These are phyloP conservation scores for Teratosphaeria zuluensis DNA, from an alignment of 2,329 filamentous ascomycete species.

Conservation along the genomic window DNA sequence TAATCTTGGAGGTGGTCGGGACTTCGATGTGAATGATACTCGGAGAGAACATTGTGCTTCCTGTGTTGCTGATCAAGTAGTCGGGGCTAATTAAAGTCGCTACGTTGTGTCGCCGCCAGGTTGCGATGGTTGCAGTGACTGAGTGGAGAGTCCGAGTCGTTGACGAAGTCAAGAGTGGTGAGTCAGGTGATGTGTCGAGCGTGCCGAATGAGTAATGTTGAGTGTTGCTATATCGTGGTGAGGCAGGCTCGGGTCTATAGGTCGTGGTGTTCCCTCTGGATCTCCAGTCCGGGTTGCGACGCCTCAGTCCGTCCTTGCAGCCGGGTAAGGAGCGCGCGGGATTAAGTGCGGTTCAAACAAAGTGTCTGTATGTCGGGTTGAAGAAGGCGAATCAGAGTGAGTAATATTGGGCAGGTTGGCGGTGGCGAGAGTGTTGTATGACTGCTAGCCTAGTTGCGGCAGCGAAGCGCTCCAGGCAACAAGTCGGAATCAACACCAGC, in stretches of 20 bases:
- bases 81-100: conserved; percentile 15
- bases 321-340: conserved; percentile 4
- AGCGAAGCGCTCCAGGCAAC: background rate
- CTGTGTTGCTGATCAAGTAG: conserved; percentile 8
- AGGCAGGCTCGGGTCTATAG: background rate
- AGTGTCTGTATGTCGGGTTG: background rate
- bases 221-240: background rate
- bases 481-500: background rate
- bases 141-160: conserved; percentile 9
- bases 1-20: conserved; percentile 16
- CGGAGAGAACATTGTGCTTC: conserved; percentile 14
- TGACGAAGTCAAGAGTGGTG: background rate
- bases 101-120: conserved; percentile 10
- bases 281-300: background rate
- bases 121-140: conserved; percentile 11
- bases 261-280: background rate
- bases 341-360: background rate
- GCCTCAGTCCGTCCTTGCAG: conserved; percentile 10
- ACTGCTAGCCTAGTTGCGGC: background rate
- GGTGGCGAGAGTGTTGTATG: background rate
- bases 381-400: background rate
- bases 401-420: background rate
- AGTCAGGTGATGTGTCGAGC: conserved; percentile 4
- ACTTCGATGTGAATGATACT: conserved; percentile 9
- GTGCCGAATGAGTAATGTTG: conserved; percentile 2